Conservation (phyloP, 108 stramenopile genomes). For the Cyclotella atomus region DNA sequence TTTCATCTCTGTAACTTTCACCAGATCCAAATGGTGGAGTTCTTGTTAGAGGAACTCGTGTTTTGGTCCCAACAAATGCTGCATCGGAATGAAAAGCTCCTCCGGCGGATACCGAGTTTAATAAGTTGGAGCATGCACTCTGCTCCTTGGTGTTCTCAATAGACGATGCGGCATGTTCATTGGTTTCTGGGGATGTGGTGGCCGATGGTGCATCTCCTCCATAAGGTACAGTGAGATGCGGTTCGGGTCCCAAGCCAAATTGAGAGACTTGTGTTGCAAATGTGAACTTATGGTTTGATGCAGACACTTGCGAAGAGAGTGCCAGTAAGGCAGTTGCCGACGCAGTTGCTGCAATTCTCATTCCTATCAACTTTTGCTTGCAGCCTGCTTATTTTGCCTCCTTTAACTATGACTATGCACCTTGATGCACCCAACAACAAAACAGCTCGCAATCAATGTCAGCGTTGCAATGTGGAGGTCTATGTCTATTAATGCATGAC, state of each 20-base stretch:
- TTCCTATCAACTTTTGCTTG: background rate
- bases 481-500: background rate
- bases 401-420: background rate
- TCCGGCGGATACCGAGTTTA: conserved; percentile 35
- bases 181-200: background rate
- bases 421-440: background rate
- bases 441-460: background rate
- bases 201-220: conserved; percentile 7
- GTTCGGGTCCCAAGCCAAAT: background rate
- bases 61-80: conserved; percentile 13
- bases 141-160: background rate
- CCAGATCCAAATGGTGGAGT: background rate
- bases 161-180: background rate
- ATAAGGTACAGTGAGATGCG: conserved; percentile 5
- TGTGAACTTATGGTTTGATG: background rate
- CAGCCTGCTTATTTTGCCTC: no score
- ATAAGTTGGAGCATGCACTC: conserved; percentile 23
- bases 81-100: conserved; percentile 26
- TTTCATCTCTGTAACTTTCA: background rate
- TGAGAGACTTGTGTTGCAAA: background rate
- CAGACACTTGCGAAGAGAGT: background rate
- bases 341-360: conserved; percentile 1
- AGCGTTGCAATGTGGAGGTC: background rate
- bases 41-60: background rate
- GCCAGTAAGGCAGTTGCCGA: background rate